Percentiles rank a stretch among this genome's conserved stretches.
These are phyloP conservation scores for Sporopachydermia cereana DNA, from an alignment of 1,139 yeast genomes.

Conservation along the genomic window DNA sequence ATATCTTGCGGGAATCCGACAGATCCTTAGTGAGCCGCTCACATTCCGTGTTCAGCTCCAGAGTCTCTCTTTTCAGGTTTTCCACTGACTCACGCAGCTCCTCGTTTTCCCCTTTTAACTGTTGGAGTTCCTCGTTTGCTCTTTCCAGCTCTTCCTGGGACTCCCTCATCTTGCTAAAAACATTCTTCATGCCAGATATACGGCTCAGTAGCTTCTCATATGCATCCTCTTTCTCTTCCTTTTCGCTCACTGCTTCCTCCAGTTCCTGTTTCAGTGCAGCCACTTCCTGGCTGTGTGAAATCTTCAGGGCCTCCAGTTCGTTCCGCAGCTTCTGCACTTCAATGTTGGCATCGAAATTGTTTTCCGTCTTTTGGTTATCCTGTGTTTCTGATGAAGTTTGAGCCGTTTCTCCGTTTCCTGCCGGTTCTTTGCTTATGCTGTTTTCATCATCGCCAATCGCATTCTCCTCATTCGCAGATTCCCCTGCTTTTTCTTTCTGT, in stretches of 20 bases:
- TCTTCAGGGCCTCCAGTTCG: constrained; percentile 6
- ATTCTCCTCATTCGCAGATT: no score
- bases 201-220: constrained; percentile 67
- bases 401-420: constrained; percentile 11
- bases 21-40: constrained; percentile 47
- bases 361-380: constrained; percentile 9
- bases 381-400: constrained; percentile 10
- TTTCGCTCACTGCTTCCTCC: constrained; percentile 36
- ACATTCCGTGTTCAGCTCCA: constrained; percentile 52
- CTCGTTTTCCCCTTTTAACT: constrained; percentile 24
- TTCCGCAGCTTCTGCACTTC: constrained; percentile 4
- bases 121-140: constrained; percentile 18
- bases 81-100: constrained; percentile 24
- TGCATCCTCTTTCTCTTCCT: constrained; percentile 56
- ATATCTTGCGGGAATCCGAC: constrained; percentile 34
- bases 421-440: constrained; percentile 7
- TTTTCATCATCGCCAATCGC: no score
- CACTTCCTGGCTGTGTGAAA: constrained; percentile 12
- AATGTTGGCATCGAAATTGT: no score
- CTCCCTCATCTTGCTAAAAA: constrained; percentile 65
- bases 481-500: no score
- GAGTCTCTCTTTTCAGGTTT: constrained; percentile 40
- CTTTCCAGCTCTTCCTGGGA: constrained; percentile 46
- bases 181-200: constrained; percentile 68
- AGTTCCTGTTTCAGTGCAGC: constrained; percentile 26